Evolutionary conservation across 495 filamentous ascomycete species (phyloP).

Genomic region (Chaetomium fimeti): DNA sequence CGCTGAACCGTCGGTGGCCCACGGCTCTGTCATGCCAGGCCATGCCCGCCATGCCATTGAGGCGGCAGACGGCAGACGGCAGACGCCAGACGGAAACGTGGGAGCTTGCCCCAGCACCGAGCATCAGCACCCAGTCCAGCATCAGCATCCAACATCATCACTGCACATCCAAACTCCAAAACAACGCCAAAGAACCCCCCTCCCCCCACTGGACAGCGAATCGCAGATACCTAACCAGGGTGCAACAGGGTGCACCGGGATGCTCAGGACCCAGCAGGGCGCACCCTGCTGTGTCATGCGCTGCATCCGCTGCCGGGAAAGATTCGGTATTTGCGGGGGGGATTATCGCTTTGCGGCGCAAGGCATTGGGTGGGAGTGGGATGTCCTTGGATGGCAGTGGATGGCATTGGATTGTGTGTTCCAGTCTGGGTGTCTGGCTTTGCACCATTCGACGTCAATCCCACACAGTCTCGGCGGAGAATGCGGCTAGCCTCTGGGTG

Average conservation of each 20-base stretch:
- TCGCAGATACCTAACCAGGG: too few species aligned
- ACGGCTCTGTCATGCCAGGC: neutral
- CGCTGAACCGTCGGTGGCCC: slow-evolving; percentile 13
- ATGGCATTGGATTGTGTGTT: slow-evolving; percentile 4
- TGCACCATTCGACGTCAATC: neutral
- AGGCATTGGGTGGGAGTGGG: neutral
- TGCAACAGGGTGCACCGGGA: too few species aligned
- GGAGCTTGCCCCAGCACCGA: neutral
- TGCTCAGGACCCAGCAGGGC: neutral
- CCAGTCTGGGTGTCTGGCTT: neutral
- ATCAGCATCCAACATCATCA: neutral
- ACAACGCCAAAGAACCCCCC: neutral
- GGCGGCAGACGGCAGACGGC: neutral
- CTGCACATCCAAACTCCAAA: neutral
- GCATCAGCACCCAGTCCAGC: too few species aligned
- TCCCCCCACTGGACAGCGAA: too few species aligned
- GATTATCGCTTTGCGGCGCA: neutral
- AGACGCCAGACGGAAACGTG: neutral
- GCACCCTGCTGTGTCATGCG: slow-evolving; percentile 3
- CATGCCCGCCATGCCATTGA: neutral
- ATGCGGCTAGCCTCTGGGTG: slow-evolving; percentile 14
- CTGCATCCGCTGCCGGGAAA: slow-evolving; percentile 12
- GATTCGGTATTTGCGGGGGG: slow-evolving; percentile 6
- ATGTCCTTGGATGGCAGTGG: neutral
- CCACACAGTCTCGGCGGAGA: slow-evolving; percentile 3